Base-by-base conservation (phyloP, 331 rosid species). In the Telfairia occidentalis region DNA sequence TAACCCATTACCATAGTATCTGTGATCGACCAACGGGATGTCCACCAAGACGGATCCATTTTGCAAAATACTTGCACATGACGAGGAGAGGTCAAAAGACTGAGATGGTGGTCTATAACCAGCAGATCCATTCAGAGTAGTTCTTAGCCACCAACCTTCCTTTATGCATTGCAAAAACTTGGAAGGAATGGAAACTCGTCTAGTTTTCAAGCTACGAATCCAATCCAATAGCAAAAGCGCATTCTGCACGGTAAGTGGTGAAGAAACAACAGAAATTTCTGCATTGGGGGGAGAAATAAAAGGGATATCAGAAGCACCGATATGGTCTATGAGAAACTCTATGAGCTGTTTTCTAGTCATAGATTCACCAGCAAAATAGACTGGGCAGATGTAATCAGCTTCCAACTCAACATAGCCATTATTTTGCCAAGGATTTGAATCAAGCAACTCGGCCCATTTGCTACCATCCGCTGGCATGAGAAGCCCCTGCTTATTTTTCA, bases 401-500 rank as follows among this genome's bases (percentile, higher is more conserved):
- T 84, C 88, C 34, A 92, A 74, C 79, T 89, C 96, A 32, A 92
- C 72, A 19, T 64, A 85, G 38, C 79, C 79, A 73, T 80, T 81
- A 23, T 24, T 50, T 71, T 43, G 78, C 98, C 98, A 92, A 16
- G 88, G 82, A 84, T 90, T 87, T n/a, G 88, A 86, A 74, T 55
- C 87, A 48, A 84, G 43, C 85, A 92, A 79, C 21, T 60, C 82
- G 16, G 86, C 84, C 97, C 97, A 92, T 69, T 86, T 85, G 83
- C 98, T 90, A 71, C 57, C 82, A 18, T 78, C 79, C 58, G 96
- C 91, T 0, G 98, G 98, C n/a, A 90, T 83, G 55, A 90, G 82
- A 76, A 89, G 80, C 72, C 86, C 87, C 0, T 0, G 8, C 43
- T n/a, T n/a, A n/a, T n/a, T n/a, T n/a, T n/a, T n/a, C 3, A 1